Conservation (phyloP, 495 filamentous ascomycete genomes). For the Neurospora discreta region DNA sequence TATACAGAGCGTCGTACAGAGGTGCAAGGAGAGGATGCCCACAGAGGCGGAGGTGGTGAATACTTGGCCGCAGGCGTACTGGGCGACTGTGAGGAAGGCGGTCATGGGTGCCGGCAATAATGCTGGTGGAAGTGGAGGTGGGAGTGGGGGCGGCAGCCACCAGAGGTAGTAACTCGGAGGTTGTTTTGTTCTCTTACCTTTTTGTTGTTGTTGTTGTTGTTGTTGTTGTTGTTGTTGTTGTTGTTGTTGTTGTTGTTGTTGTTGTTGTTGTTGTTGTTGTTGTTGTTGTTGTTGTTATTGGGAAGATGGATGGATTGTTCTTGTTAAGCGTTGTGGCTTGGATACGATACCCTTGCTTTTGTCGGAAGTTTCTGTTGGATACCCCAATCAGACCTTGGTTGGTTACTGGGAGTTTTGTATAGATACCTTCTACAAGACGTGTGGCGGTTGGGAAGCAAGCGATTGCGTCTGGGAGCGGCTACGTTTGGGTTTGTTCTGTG, state of each 20-base stretch:
- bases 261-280: not conserved
- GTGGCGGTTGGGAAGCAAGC: not conserved
- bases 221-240: not conserved
- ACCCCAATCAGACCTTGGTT: not conserved
- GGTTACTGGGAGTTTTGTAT: not conserved
- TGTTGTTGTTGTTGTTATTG: not conserved
- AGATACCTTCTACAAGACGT: not conserved
- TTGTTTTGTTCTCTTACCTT: not conserved
- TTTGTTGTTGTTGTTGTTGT: not conserved
- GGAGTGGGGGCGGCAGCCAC: not conserved
- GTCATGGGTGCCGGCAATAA: conserved; percentile 7
- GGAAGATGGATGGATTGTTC: not conserved
- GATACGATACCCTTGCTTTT: not conserved
- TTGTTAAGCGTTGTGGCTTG: not conserved
- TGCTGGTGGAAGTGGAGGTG: not conserved
- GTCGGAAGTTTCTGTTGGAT: not conserved
- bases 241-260: not conserved
- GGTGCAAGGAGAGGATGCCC: conserved; percentile 58
- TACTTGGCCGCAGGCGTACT: conserved; percentile 52
- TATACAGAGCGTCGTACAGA: conserved; percentile 62
- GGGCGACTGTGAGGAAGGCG: conserved; percentile 41
- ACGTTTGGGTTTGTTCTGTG: not conserved
- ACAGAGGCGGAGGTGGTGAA: conserved; percentile 56
- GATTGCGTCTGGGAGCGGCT: not conserved
- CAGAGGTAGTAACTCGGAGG: conserved; percentile 4